Evolutionary conservation across 2,329 filamentous ascomycete genomes (phyloP).

Genomic region (Paracoccidioides brasiliensis): DNA sequence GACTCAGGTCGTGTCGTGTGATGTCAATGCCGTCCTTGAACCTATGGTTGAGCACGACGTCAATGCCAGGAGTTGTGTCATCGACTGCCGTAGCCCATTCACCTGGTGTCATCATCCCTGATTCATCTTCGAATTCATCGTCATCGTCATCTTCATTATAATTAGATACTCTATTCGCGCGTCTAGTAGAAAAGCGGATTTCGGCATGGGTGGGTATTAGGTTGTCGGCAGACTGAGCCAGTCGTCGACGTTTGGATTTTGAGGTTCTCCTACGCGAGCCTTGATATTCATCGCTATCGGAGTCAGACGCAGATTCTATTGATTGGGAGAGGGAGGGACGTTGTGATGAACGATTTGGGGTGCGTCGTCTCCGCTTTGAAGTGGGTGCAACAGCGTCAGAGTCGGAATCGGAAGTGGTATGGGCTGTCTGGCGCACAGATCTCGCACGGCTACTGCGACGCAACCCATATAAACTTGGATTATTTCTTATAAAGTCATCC

Average conservation of each 20-base stretch:
- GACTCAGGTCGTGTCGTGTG: constrained; percentile 19
- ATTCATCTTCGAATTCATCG: constrained; percentile 42
- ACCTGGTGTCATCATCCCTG: constrained; percentile 51
- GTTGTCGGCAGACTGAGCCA: constrained; percentile 51
- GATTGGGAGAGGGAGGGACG: constrained; percentile 34
- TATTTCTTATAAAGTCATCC: constrained; percentile 74
- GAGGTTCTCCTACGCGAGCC: constrained; percentile 56
- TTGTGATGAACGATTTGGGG: constrained; percentile 31
- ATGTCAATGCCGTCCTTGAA: constrained; percentile 52
- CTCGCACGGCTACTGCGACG: constrained; percentile 68
- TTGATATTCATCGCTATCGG: constrained; percentile 59
- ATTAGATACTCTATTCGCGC: constrained; percentile 60
- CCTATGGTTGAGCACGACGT: constrained; percentile 79
- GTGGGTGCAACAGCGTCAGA: constrained; percentile 52
- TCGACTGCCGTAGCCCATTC: constrained; percentile 56
- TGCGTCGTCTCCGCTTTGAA: constrained; percentile 38
- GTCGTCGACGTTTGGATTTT: constrained; percentile 64
- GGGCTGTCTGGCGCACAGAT: constrained; percentile 48
- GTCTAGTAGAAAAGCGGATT: constrained; percentile 82
- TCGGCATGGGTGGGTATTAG: constrained; percentile 57
- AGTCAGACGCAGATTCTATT: constrained; percentile 54
- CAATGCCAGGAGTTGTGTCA: constrained; percentile 73
- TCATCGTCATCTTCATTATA: constrained; percentile 56
- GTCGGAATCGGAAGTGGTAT: constrained; percentile 52
- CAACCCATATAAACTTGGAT: constrained; percentile 89